Evolutionary conservation across 208 protist genomes (phyloP), one percentile per base, ranked within the genome.

Genomic region (Acanthamoeba triangularis): DNA sequence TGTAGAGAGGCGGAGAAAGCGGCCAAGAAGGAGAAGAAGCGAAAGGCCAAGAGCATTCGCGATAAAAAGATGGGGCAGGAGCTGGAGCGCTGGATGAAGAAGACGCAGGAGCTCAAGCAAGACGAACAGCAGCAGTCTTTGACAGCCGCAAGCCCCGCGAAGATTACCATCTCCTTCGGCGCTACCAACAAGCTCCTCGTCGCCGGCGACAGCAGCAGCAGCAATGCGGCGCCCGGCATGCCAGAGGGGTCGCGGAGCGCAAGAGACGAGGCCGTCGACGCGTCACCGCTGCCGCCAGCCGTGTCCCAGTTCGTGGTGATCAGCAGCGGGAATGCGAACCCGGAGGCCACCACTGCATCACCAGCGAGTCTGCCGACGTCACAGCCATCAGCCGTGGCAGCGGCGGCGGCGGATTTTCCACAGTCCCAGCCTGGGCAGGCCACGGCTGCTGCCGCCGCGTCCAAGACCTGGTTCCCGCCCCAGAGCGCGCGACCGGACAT

Each of bases 21-120:
- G 84, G 49, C 84, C 49, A 90, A 90, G 49, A 90, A 61, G 49
- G 78, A 85, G 52, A 85, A 67, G 54, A 90, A 90, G 35, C 63
- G 47, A 49, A 90, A 90, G 35, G n/a, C 20, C 23, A 72, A 61
- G 84, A 59, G 4, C 52, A 37, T 65, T 1, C 49, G 84, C 3
- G 84, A 90, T 33, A 90, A 90, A 25, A 90, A 90, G 84, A 69
- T 90, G 47, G 78, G 61, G 61, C 35, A 94, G 47, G 88, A 94
- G 35, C 52, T 94, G 30, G 88, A 94, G 88, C 54, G 88, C 10
- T 94, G 88, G 88, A 94, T 41, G 23, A 94, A 94, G 61, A 80
- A 82, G 88, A 94, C 35, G 23, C 56, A 80, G 61, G 88, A 94
- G 44, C 65, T 94, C 47, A 69, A 94, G 41, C 88, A 94, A 47